These are phyloP conservation scores for Xerocomus amazonicus DNA, from an alignment of 1,284 basidiomycete species.

Conservation along the genomic window DNA sequence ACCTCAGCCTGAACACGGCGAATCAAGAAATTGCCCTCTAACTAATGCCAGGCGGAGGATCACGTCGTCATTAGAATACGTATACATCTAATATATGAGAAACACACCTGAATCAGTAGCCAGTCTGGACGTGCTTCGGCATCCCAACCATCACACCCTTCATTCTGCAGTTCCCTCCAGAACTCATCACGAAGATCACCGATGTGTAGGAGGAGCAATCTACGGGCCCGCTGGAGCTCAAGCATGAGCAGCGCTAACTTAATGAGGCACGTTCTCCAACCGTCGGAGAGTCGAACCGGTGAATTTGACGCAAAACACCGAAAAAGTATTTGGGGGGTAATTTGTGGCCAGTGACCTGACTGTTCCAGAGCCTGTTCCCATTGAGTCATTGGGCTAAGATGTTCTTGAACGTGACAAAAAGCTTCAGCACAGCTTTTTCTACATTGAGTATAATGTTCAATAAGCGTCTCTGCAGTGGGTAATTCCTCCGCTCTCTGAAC, in stretches of 20 bases:
- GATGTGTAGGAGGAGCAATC: slow-evolving; percentile 8
- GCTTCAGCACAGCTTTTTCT: not conserved
- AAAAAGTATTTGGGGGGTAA: slow-evolving; percentile 1
- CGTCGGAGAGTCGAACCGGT: not conserved
- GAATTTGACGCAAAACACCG: slow-evolving; percentile 2
- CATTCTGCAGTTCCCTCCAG: slow-evolving; percentile 33
- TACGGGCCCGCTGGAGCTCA: slow-evolving; percentile 31
- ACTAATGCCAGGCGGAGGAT: slow-evolving; percentile 24
- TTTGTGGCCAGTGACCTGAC: not conserved
- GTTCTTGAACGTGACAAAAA: not conserved
- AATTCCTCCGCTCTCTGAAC: not conserved
- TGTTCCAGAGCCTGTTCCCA: not conserved
- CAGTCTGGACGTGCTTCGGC: slow-evolving; percentile 34
- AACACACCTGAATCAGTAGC: slow-evolving; percentile 42
- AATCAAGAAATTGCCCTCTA: slow-evolving; percentile 29
- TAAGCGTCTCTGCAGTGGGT: not conserved
- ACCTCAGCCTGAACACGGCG: not conserved
- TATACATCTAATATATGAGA: not conserved
- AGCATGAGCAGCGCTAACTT: slow-evolving; percentile 29
- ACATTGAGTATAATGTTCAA: not conserved
- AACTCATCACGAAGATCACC: slow-evolving; percentile 25
- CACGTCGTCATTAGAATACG: not conserved
- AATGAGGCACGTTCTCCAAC: slow-evolving; percentile 32
- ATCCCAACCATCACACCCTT: slow-evolving; percentile 11
- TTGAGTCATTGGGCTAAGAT: not conserved